phyloP scores from a whole-genome alignment of 768 basidiomycete species.

The Boletus pseudo-olivaceus region DNA sequence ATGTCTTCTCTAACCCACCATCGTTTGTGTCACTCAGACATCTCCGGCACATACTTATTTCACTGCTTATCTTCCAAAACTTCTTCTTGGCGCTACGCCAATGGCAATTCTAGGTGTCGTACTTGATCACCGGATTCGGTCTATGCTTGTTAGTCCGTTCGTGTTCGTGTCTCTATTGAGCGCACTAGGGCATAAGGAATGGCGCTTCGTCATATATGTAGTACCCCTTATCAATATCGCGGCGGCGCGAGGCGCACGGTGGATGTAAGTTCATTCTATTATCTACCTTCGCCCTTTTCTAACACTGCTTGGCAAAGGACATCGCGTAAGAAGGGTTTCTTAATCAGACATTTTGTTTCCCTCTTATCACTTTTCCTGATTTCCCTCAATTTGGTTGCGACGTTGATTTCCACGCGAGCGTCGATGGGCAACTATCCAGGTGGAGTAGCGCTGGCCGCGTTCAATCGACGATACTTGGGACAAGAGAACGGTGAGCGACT shows the following conservation, averaged over 20 bases:
- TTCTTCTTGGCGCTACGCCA: conserved; percentile 63
- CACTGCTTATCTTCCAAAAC: conserved; percentile 65
- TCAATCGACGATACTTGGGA: conserved; percentile 53
- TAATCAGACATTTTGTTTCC: conserved; percentile 45
- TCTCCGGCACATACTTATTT: conserved; percentile 72
- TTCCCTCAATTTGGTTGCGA: conserved; percentile 49
- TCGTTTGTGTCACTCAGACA: conserved; percentile 39
- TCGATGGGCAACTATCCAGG: conserved; percentile 88
- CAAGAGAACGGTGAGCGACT: conserved; percentile 28
- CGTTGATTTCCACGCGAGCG: conserved; percentile 49
- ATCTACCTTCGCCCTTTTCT: background rate
- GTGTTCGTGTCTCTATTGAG: conserved; percentile 65
- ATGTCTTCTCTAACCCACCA: background rate
- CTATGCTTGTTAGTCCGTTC: conserved; percentile 49
- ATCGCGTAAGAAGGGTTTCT: conserved; percentile 43
- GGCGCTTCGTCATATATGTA: conserved; percentile 91
- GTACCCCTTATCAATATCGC: conserved; percentile 80
- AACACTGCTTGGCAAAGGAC: conserved; percentile 33
- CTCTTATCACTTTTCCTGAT: conserved; percentile 49
- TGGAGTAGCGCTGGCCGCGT: conserved; percentile 59
- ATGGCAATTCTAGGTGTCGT: conserved; percentile 53
- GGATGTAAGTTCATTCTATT: conserved; percentile 50
- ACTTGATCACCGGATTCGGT: conserved; percentile 46
- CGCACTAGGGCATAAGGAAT: conserved; percentile 88
- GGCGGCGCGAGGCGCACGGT: conserved; percentile 61